Evolutionary conservation across 2,329 filamentous ascomycete genomes (phyloP).

Genomic region (Aureobasidium pullulans): DNA sequence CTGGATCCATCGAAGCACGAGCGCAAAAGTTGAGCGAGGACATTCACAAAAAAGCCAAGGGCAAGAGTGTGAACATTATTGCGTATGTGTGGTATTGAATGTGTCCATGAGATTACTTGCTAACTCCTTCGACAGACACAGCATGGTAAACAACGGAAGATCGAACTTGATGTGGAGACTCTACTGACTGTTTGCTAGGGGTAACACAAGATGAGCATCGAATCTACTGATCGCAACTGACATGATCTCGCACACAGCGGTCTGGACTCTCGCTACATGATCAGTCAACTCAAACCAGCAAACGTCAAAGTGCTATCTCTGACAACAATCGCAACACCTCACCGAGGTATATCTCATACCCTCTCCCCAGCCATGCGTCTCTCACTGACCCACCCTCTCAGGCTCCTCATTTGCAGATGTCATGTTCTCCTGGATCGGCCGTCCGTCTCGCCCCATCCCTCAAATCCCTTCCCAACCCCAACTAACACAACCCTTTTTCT

Average conservation of each 20-base stretch:
- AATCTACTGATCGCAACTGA: neutral
- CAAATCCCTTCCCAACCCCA: neutral
- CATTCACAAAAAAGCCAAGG: conserved; percentile 46
- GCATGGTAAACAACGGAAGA: conserved; percentile 35
- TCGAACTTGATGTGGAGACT: neutral
- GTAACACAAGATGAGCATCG: conserved; percentile 20
- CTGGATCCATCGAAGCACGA: conserved; percentile 51
- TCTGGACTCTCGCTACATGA: conserved; percentile 58
- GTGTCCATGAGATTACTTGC: neutral
- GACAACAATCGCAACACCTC: conserved; percentile 56
- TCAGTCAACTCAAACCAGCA: conserved; percentile 48
- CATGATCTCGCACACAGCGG: conserved; percentile 36
- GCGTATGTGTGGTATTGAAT: conserved; percentile 40
- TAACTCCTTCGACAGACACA: conserved; percentile 41
- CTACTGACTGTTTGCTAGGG: conserved; percentile 24
- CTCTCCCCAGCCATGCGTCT: neutral
- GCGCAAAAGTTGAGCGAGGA: conserved; percentile 46
- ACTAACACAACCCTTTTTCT: conserved; percentile 8
- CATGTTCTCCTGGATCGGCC: conserved; percentile 50
- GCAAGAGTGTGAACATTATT: conserved; percentile 57
- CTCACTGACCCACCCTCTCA: conserved; percentile 4
- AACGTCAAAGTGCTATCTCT: conserved; percentile 69
- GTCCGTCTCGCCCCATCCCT: conserved; percentile 23
- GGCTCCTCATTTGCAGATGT: conserved; percentile 57
- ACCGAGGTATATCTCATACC: conserved; percentile 37